Evolutionary conservation across 2,329 filamentous ascomycete genomes (phyloP).

Genomic region (Epicoccum sorghinum): DNA sequence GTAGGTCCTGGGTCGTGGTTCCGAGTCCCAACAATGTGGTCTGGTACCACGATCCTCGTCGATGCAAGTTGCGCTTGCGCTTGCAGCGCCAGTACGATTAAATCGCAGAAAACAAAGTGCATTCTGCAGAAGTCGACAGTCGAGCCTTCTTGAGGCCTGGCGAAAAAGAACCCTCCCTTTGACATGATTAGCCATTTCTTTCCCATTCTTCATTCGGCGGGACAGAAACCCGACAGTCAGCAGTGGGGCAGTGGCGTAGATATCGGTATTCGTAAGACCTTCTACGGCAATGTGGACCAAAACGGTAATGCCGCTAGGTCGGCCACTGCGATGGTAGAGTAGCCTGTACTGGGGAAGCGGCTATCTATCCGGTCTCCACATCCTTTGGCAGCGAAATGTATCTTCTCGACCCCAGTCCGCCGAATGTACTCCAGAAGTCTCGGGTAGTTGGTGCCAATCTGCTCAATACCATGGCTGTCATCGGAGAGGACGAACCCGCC

Average conservation of each 20-base stretch:
- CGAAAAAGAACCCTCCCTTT: background rate
- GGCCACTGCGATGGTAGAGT: conserved; percentile 40
- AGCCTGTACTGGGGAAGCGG: conserved; percentile 45
- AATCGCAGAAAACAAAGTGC: conserved; percentile 10
- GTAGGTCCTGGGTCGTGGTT: conserved; percentile 31
- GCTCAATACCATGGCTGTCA: conserved; percentile 87
- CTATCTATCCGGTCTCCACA: conserved; percentile 30
- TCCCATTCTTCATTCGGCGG: conserved; percentile 13
- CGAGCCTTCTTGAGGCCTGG: background rate
- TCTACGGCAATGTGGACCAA: conserved; percentile 28
- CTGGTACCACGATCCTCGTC: conserved; percentile 32
- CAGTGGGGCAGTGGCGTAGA: conserved; percentile 14
- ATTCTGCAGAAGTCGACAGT: conserved; percentile 9
- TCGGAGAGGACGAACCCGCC: conserved; percentile 91
- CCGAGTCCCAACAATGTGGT: conserved; percentile 40
- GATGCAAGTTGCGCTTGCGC: conserved; percentile 20
- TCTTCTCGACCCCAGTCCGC: conserved; percentile 65
- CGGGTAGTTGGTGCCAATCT: conserved; percentile 84
- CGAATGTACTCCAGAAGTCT: conserved; percentile 74
- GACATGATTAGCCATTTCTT: background rate
- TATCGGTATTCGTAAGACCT: conserved; percentile 1
- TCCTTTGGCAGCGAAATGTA: conserved; percentile 49
- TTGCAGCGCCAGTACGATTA: conserved; percentile 31
- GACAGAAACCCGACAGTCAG: conserved; percentile 9
- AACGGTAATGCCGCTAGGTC: conserved; percentile 38